Conservation (phyloP, 495 filamentous ascomycete species). For the Xylaria grammica region DNA sequence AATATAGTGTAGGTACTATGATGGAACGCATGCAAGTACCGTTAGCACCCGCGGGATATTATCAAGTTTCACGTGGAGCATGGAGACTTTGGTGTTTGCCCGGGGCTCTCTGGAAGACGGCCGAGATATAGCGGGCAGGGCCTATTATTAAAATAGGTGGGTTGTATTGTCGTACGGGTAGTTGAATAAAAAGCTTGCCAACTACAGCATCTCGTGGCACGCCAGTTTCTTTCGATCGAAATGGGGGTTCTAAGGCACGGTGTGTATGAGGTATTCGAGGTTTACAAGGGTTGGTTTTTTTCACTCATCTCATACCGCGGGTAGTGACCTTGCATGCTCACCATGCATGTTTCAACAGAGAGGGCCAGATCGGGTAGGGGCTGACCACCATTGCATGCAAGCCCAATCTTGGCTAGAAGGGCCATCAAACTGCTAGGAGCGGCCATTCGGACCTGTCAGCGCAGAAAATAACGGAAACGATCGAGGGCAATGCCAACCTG, state of each 20-base stretch:
- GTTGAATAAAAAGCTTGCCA: slow-evolving; percentile 10
- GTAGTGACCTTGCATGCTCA: slow-evolving; percentile 25
- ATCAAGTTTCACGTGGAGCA: slow-evolving; percentile 9
- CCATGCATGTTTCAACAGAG: slow-evolving; percentile 24
- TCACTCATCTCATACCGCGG: slow-evolving; percentile 24
- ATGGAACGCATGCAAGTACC: slow-evolving; percentile 2
- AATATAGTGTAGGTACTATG: not conserved
- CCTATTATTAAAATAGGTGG: slow-evolving; percentile 6
- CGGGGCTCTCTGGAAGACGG: not conserved
- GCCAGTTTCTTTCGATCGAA: slow-evolving; percentile 16
- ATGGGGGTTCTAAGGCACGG: slow-evolving; percentile 11
- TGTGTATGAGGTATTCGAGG: not conserved
- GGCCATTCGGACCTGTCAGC: not conserved
- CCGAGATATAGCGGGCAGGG: slow-evolving; percentile 8
- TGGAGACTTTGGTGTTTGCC: not conserved
- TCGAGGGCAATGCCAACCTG: not conserved
- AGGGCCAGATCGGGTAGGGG: slow-evolving; percentile 24
- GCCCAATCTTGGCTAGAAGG: slow-evolving; percentile 11
- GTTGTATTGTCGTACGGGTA: slow-evolving; percentile 19
- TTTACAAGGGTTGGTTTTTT: too few species aligned
- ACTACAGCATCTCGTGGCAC: slow-evolving; percentile 24
- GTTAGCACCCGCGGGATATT: slow-evolving; percentile 3
- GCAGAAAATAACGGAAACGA: not conserved
- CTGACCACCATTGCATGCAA: slow-evolving; percentile 17
- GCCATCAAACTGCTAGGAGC: slow-evolving; percentile 10